These are phyloP conservation scores for Babesia bovis DNA, from an alignment of 169 alveolate species.

Conservation along the genomic window DNA sequence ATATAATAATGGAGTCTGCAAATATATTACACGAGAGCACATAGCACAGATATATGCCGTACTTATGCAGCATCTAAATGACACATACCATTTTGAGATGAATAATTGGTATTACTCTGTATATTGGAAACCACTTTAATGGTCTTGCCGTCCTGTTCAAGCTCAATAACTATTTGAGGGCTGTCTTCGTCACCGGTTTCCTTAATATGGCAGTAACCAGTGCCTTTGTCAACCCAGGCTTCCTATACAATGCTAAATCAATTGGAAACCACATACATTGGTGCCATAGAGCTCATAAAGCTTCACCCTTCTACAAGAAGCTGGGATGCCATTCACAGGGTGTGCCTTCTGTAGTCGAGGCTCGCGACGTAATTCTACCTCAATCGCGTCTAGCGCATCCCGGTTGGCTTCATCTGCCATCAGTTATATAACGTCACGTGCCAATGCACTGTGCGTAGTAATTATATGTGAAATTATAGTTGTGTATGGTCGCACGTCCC, in stretches of 20 bases:
- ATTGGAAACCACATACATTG: background rate
- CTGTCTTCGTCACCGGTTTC: conserved; percentile 27
- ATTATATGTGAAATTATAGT: background rate
- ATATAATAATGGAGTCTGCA: conserved; percentile 61
- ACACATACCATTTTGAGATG: conserved; percentile 66
- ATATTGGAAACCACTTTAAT: conserved; percentile 46
- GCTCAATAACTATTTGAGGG: conserved; percentile 55
- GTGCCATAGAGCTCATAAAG: conserved; percentile 69
- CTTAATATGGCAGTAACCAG: conserved; percentile 63
- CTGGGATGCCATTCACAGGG: conserved; percentile 64
- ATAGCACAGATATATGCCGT: background rate
- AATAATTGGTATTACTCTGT: conserved; percentile 52
- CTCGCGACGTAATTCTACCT: conserved; percentile 29
- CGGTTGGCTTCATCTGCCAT: conserved; percentile 34
- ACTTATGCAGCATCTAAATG: background rate
- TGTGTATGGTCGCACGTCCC: conserved; percentile 7
- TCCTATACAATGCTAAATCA: conserved; percentile 12
- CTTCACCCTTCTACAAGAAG: conserved; percentile 67
- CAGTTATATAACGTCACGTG: background rate
- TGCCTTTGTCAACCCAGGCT: conserved; percentile 68
- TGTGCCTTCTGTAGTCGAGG: conserved; percentile 28
- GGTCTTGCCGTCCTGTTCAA: conserved; percentile 54
- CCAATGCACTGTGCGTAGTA: background rate
- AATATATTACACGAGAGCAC: background rate
- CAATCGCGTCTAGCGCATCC: conserved; percentile 28